A percentile compares a stretch with the other conserved stretches of the same genome.
These are phyloP conservation scores for Berberis vulgaris DNA, from an alignment of 164 flowering plant species.

Conservation along the genomic window DNA sequence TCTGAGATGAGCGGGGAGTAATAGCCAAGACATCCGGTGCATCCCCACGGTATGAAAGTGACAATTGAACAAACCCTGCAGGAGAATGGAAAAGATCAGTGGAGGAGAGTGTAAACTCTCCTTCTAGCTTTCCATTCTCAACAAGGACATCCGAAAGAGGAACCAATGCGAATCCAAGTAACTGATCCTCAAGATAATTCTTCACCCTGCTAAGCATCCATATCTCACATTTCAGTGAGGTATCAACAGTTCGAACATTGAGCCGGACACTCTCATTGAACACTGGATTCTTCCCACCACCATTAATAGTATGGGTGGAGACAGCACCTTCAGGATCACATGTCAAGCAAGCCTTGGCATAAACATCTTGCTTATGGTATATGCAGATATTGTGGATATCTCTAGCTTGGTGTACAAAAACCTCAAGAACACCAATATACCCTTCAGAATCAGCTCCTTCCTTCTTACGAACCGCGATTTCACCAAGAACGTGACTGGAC, in stretches of 20 bases:
- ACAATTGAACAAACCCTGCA: slow-evolving; percentile 72
- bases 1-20: slow-evolving; percentile 14
- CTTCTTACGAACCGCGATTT: slow-evolving; percentile 17
- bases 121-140: slow-evolving; percentile 54
- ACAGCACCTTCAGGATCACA: slow-evolving; percentile 61
- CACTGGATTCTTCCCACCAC: slow-evolving; percentile 88
- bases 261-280: slow-evolving; percentile 60
- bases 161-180: slow-evolving; percentile 81
- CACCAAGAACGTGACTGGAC: slow-evolving; percentile 17
- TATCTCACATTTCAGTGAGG: slow-evolving; percentile 84
- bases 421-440: slow-evolving; percentile 59
- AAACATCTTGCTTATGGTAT: slow-evolving; percentile 97
- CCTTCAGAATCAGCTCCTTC: slow-evolving; percentile 19
- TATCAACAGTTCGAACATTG: slow-evolving; percentile 45
- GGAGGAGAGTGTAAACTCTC: slow-evolving; percentile 83
- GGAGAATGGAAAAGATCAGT: slow-evolving; percentile 94
- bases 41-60: slow-evolving; percentile 56
- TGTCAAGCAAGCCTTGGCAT: slow-evolving; percentile 85
- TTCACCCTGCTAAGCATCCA: slow-evolving; percentile 95
- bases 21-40: slow-evolving; percentile 67
- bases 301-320: slow-evolving; percentile 72
- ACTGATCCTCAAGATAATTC: slow-evolving; percentile 87
- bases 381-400: slow-evolving; percentile 97
- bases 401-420: slow-evolving; percentile 77
- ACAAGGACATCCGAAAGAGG: slow-evolving; percentile 64